These are phyloP conservation scores for Talaromyces albobiverticillius DNA, from an alignment of 2,329 filamentous ascomycete genomes.

Conservation along the genomic window DNA sequence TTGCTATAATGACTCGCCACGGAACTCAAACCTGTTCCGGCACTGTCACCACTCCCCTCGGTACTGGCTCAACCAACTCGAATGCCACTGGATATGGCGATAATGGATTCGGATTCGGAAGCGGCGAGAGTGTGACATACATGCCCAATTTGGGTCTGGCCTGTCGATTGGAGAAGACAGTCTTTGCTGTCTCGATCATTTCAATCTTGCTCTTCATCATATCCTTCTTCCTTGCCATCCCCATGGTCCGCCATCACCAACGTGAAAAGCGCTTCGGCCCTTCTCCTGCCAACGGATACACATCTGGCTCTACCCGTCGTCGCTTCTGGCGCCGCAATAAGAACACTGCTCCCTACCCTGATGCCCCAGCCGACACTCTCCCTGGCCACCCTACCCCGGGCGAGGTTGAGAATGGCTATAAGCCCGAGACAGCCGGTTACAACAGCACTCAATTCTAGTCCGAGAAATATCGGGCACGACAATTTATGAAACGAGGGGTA, in stretches of 20 bases:
- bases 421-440: slow-evolving; percentile 6
- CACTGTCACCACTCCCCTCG: slow-evolving; percentile 65
- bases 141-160: slow-evolving; percentile 51
- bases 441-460: slow-evolving; percentile 1
- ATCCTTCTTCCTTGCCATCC: slow-evolving; percentile 66
- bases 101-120: slow-evolving; percentile 41
- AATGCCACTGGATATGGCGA: slow-evolving; percentile 50
- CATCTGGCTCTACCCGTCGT: slow-evolving; percentile 48
- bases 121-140: slow-evolving; percentile 20
- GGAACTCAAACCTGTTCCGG: slow-evolving; percentile 67
- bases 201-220: slow-evolving; percentile 73
- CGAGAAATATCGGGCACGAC: too few relatives aligned
- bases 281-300: slow-evolving; percentile 65
- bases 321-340: slow-evolving; percentile 40
- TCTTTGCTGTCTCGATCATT: slow-evolving; percentile 74
- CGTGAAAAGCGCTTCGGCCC: slow-evolving; percentile 71
- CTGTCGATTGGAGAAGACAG: slow-evolving; percentile 73
- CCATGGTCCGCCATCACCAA: slow-evolving; percentile 67
- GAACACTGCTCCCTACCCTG: slow-evolving; percentile 41
- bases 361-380: slow-evolving; percentile 25
- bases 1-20: slow-evolving; percentile 70
- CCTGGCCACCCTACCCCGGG: slow-evolving; percentile 38
- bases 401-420: slow-evolving; percentile 31
- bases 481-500: too few relatives aligned
- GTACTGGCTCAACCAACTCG: slow-evolving; percentile 56